Evolutionary conservation across 257 asterid genomes (phyloP).

Genomic region (Oldenlandia corymbosa): DNA sequence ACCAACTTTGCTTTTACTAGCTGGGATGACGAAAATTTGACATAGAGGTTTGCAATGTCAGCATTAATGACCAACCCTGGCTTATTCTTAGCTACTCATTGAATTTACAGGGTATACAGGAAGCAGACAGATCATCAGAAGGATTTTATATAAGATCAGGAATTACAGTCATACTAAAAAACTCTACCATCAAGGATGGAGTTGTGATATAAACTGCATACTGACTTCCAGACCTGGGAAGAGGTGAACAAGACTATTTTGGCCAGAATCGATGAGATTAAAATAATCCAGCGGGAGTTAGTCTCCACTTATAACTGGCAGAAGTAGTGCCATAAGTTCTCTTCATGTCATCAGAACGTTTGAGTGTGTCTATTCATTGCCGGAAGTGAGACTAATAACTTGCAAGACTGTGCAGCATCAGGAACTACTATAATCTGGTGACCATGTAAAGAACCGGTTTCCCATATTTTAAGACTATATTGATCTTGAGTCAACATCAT

Average conservation of each 20-base stretch:
- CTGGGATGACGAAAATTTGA: neutral
- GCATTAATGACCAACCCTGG: neutral
- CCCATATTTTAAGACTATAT: neutral
- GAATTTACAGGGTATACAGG: conserved; percentile 77
- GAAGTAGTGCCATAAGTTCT: neutral
- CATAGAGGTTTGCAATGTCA: neutral
- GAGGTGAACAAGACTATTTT: neutral
- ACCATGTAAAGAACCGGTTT: neutral
- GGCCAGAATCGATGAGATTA: neutral
- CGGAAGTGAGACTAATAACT: neutral
- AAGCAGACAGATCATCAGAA: conserved; percentile 89
- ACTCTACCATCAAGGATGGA: conserved; percentile 79
- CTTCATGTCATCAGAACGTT: neutral
- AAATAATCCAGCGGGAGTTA: neutral
- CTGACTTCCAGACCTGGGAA: neutral
- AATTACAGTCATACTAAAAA: conserved; percentile 59
- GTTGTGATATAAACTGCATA: conserved; percentile 45
- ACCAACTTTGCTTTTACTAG: neutral
- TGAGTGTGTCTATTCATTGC: neutral
- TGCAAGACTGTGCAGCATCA: neutral
- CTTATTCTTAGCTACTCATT: neutral
- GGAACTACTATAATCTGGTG: neutral
- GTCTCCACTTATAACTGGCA: neutral
- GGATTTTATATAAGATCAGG: conserved; percentile 94
- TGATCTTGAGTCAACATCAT: neutral